phyloP scores from a whole-genome alignment of 257 asterid species.

The Solanum pinnatisectum region DNA sequence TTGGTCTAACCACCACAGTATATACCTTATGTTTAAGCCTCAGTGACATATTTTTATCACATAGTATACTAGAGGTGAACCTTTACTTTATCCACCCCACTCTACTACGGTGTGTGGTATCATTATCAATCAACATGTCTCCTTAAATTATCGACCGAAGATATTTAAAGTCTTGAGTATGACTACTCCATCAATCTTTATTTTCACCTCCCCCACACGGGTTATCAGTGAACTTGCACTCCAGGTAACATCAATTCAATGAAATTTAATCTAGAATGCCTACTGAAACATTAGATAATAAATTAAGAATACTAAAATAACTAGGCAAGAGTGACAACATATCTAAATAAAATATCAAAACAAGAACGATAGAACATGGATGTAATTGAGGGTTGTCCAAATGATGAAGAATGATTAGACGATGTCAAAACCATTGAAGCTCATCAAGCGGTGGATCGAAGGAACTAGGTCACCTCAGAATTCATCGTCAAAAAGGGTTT shows the following conservation, averaged over 20 bases:
- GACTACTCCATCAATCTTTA: background rate
- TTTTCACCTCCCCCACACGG: fast-evolving
- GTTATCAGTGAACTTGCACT: background rate
- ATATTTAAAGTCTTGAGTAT: too few species aligned
- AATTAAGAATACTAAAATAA: too few species aligned
- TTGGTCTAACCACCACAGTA: background rate
- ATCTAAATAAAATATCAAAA: background rate
- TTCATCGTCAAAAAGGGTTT: too few species aligned
- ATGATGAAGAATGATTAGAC: too few species aligned
- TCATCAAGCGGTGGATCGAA: background rate
- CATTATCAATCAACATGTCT: background rate
- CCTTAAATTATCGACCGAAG: background rate
- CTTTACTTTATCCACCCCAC: too few species aligned
- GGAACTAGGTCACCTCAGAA: background rate
- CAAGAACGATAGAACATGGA: background rate
- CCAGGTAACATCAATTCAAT: background rate
- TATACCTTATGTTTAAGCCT: background rate
- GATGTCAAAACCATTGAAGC: background rate
- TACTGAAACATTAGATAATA: too few species aligned
- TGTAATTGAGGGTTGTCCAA: background rate
- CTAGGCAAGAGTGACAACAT: background rate
- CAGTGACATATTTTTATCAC: background rate
- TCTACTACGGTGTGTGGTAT: background rate
- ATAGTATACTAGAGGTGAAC: background rate
- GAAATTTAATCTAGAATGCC: background rate